Evolutionary conservation across 208 protist genomes (phyloP), one percentile per base, ranked within the genome.

Genomic region (Entamoeba dispar): DNA sequence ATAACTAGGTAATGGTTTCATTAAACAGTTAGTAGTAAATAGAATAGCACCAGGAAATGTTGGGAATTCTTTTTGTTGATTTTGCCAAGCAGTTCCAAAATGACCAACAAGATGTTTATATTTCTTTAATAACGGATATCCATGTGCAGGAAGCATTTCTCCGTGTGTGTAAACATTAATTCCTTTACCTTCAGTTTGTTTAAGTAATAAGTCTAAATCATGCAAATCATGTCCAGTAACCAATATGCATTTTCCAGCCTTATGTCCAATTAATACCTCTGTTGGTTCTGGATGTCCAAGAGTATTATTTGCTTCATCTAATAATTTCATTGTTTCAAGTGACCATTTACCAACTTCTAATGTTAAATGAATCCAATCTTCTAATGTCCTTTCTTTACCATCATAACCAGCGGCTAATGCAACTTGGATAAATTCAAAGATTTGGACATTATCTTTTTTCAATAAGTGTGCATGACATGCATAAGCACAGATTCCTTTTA

Each of bases 131-230:
- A 94, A 91, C 3, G 97, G 97, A 91, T 98, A 98, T 7, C 69
- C 94, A 92, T 98, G 95, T 5, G 95, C 96, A 12, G 97, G 96
- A 7, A 98, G 94, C 96, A 98, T 97, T 94, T 98, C 97, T 86
- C 97, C 97, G 94, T 98, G 97, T 4, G 97, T 98, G 93, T 97
- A 98, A 12, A 98, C 95, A 91, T 97, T 96, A 91, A 98, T 95
- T 17, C 93, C 94, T 27, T 91, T 92, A 38, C 93, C 93, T 34
- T 31, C 92, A 22, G 49, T 55, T 49, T 94, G 91, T 93, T 96
- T 92, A 6, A 97, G 94, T 4, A 97, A 50, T 3, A 92, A 94
- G 22, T 95, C 49, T 8, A 98, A 73, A 57, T 96, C 95, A 49
- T 43, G 34, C 5, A 94, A 43, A 86, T 93, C 92, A 69, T 94